phyloP scores from a whole-genome alignment of 805 yeast genomes.

The Priceomyces melissophilus region DNA sequence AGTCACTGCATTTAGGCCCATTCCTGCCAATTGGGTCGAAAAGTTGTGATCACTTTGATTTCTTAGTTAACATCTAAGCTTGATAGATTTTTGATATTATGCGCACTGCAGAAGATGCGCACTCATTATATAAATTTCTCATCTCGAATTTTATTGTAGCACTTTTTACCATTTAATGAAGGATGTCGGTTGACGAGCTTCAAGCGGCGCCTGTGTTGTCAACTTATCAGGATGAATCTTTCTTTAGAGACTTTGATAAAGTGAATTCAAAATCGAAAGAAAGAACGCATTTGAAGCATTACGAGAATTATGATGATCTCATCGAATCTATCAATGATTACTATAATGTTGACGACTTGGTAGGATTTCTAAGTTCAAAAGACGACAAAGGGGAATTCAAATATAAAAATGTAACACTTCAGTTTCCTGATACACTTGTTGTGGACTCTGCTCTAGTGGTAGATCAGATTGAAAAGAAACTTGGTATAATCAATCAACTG shows the following conservation, averaged over 20 bases:
- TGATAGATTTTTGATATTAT: neutral
- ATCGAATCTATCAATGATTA: slow-evolving; percentile 39
- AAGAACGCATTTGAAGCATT: slow-evolving; percentile 23
- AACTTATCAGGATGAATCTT: slow-evolving; percentile 62
- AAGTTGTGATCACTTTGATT: neutral
- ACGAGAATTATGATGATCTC: slow-evolving; percentile 22
- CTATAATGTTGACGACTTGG: slow-evolving; percentile 53
- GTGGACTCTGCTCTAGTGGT: slow-evolving; percentile 75
- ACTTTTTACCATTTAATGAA: neutral
- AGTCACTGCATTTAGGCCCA: slow-evolving; percentile 46
- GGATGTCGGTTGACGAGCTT: slow-evolving; percentile 12
- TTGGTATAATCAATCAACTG: slow-evolving; percentile 11
- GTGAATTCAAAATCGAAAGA: slow-evolving; percentile 22
- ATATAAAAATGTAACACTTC: slow-evolving; percentile 66
- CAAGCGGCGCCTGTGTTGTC: slow-evolving; percentile 66
- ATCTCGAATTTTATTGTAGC: neutral
- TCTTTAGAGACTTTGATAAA: slow-evolving; percentile 45
- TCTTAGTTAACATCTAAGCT: neutral
- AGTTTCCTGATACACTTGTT: slow-evolving; percentile 82
- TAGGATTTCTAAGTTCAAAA: slow-evolving; percentile 32
- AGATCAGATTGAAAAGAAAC: slow-evolving; percentile 45
- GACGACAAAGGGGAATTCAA: slow-evolving; percentile 9
- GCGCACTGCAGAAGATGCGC: neutral
- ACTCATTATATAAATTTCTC: neutral
- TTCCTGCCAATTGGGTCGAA: slow-evolving; percentile 44